phyloP scores from a whole-genome alignment of 2,329 filamentous ascomycete genomes.

The Sclerotinia sclerotiorum region DNA sequence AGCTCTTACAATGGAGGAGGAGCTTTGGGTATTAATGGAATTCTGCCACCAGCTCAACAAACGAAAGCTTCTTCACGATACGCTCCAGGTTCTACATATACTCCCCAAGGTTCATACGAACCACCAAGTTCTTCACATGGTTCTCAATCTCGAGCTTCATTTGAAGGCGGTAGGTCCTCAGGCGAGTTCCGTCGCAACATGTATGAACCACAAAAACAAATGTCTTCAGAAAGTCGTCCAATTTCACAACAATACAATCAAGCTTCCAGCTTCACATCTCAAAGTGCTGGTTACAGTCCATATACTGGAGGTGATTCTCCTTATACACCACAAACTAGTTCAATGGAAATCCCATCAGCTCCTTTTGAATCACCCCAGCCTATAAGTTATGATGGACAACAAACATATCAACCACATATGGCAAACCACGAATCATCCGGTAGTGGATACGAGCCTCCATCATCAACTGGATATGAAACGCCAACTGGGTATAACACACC shows the following conservation, averaged over 20 bases:
- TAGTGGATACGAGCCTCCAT: slow-evolving; percentile 43
- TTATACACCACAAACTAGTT: slow-evolving; percentile 14
- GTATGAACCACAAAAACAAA: slow-evolving; percentile 46
- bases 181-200: slow-evolving; percentile 45
- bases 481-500: slow-evolving; percentile 34
- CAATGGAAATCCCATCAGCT: neutral
- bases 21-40: slow-evolving; percentile 36
- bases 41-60: slow-evolving; percentile 24
- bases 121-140: slow-evolving; percentile 33
- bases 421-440: slow-evolving; percentile 27
- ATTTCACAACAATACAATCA: slow-evolving; percentile 34
- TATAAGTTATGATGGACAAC: slow-evolving; percentile 27
- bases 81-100: slow-evolving; percentile 37
- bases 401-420: slow-evolving; percentile 21
- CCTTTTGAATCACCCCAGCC: slow-evolving; percentile 30
- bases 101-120: slow-evolving; percentile 31
- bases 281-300: slow-evolving; percentile 30
- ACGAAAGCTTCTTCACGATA: slow-evolving; percentile 38
- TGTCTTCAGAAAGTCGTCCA: slow-evolving; percentile 44
- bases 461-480: slow-evolving; percentile 33
- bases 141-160: slow-evolving; percentile 44
- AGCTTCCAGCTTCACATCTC: slow-evolving; percentile 37
- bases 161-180: slow-evolving; percentile 48
- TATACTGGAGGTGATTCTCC: slow-evolving; percentile 25
- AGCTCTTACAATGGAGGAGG: slow-evolving; percentile 39